A percentile compares a stretch with the other conserved stretches of the same genome.
These are phyloP conservation scores for Coemansia aciculifera DNA, from an alignment of 192 early-diverging fungal species.

Conservation along the genomic window DNA sequence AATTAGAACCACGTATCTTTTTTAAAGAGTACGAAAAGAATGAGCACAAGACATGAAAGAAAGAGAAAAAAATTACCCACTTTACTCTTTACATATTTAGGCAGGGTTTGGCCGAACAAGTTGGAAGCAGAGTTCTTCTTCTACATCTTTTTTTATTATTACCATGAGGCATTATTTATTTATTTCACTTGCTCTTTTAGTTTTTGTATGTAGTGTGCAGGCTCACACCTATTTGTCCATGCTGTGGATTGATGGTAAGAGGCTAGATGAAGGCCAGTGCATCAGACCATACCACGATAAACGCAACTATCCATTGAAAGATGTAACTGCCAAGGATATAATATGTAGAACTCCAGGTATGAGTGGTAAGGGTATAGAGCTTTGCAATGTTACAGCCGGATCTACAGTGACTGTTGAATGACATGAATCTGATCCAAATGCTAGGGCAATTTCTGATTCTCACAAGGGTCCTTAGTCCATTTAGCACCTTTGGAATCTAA, in stretches of 20 bases:
- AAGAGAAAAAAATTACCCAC: too few relatives aligned
- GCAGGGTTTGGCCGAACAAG: too few relatives aligned
- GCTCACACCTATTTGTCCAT: conserved; percentile 39
- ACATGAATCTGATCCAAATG: conserved; percentile 14
- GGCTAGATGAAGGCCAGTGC: conserved; percentile 25
- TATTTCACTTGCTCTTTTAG: conserved; percentile 5
- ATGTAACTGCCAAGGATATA: conserved; percentile 14
- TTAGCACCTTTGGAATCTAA: conserved; percentile 13
- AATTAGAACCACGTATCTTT: too few relatives aligned
- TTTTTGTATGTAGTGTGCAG: conserved; percentile 18
- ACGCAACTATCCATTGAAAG: conserved; percentile 30
- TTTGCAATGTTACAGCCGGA: conserved; percentile 23
- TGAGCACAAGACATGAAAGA: too few relatives aligned
- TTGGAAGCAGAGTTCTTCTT: too few relatives aligned
- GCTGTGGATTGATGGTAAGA: conserved; percentile 19
- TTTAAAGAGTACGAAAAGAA: too few relatives aligned
- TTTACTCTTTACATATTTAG: too few relatives aligned
- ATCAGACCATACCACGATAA: conserved; percentile 26
- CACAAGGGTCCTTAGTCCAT: conserved; percentile 23
- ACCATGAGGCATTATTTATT: conserved; percentile 12
- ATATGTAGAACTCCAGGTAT: conserved; percentile 17
- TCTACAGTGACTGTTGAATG: conserved; percentile 19
- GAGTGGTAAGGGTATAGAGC: not conserved
- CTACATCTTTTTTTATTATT: not conserved
- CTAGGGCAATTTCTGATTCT: conserved; percentile 14